phyloP scores from a whole-genome alignment of 129 eudicot species.

The Pseudognaphalium luteoalbum region DNA sequence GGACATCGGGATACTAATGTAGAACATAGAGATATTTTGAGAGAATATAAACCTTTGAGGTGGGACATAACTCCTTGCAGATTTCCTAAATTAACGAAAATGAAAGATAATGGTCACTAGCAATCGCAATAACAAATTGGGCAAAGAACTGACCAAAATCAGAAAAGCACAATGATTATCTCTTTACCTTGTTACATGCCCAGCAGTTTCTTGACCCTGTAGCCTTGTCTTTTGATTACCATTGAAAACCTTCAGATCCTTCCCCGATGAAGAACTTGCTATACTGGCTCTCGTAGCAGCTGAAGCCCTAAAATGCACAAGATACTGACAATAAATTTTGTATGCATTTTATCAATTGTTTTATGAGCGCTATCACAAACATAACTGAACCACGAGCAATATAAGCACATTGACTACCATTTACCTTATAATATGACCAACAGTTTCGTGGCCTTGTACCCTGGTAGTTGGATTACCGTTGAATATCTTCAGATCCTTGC shows the following conservation, averaged over 20 bases:
- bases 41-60: conserved; percentile 58
- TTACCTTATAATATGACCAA: conserved; percentile 41
- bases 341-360: background rate
- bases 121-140: background rate
- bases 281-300: background rate
- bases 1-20: conserved; percentile 19
- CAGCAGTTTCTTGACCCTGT: conserved; percentile 36
- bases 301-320: background rate
- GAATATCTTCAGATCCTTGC: conserved; percentile 41
- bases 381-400: background rate
- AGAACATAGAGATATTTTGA: conserved; percentile 10
- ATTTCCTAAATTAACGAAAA: conserved; percentile 40
- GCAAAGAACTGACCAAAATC: background rate
- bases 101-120: background rate
- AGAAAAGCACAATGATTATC: background rate
- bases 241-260: conserved; percentile 43
- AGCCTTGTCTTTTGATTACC: conserved; percentile 39
- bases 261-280: background rate
- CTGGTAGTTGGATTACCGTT: conserved; percentile 38
- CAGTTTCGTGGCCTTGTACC: conserved; percentile 35
- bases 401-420: background rate
- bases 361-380: background rate
- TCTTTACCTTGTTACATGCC: conserved; percentile 42
- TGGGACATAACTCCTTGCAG: conserved; percentile 40
- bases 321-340: no score